phyloP scores from a whole-genome alignment of 2,329 filamentous ascomycete genomes.

The Diaporthe citriasiana region DNA sequence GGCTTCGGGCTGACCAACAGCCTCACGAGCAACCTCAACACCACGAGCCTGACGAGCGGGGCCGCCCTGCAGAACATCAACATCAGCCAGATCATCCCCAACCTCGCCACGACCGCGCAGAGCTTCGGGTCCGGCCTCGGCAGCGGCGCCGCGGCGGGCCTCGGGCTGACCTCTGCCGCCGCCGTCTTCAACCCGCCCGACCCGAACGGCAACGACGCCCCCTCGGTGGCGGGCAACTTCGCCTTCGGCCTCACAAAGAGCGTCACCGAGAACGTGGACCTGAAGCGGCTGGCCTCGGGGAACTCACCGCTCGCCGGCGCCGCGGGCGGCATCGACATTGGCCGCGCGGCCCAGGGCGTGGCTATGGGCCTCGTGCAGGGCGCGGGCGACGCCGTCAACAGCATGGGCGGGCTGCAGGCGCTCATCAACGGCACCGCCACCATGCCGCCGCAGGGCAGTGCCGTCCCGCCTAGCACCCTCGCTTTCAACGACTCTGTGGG shows the following conservation, averaged over 20 bases:
- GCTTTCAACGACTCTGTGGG: conserved; percentile 53
- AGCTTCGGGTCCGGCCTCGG: conserved; percentile 39
- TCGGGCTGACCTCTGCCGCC: conserved; percentile 35
- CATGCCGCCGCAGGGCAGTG: conserved; percentile 44
- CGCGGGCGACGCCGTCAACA: conserved; percentile 51
- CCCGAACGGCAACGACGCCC: conserved; percentile 18
- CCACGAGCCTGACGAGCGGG: conserved; percentile 33
- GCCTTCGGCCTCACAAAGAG: conserved; percentile 50
- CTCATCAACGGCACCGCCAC: conserved; percentile 50
- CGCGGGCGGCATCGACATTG: conserved; percentile 43
- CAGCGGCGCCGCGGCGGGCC: conserved; percentile 41
- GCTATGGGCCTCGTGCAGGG: conserved; percentile 54
- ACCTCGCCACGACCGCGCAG: conserved; percentile 48
- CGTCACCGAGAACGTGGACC: conserved; percentile 46
- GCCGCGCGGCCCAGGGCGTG: conserved; percentile 52
- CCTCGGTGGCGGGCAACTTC: conserved; percentile 44
- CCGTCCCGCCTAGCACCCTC: conserved; percentile 43
- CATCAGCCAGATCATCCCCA: conserved; percentile 50
- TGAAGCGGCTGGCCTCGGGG: conserved; percentile 3
- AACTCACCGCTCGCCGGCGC: conserved; percentile 3
- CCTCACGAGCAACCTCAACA: conserved; percentile 44
- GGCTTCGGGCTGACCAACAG: conserved; percentile 45
- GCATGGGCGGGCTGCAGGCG: conserved; percentile 51
- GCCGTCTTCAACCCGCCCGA: conserved; percentile 23
- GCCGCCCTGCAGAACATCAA: conserved; percentile 43